Evolutionary conservation across 148 eudicot genomes (phyloP), one percentile per base, ranked within the genome.

Genomic region (Heliamphora exappendiculata): DNA sequence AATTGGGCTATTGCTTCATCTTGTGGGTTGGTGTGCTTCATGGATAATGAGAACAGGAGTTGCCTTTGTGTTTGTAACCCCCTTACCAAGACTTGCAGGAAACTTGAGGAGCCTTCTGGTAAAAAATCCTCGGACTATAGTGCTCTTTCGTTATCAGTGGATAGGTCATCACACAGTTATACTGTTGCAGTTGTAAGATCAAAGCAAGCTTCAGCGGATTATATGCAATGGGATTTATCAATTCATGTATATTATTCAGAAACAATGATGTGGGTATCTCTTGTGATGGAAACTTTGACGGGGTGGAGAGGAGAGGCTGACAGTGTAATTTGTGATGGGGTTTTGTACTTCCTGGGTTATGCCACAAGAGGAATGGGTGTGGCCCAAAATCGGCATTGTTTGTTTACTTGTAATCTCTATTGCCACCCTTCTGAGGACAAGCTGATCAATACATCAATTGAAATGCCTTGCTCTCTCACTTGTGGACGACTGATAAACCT

Each of bases 261-360:
- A 67, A 83, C 88, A 8, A 83, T 78, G 88, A 74, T 28, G 72
- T 95, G 98, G 98, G 74, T 55, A 16, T 84, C 93, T 14, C 76
- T 85, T 31, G 73, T 84, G 75, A 76, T 86, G 0, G 96, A 92
- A 76, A 85, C 87, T 67, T 70, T 92, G 29, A 71, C 78, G 1
- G 94, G 97, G 31, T 92, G 98, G 98, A 82, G 98, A 79, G 92
- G 86, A 3, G 97, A 97, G 45, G 91, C 90, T 37, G 98, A 89
- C 76, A 88, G 97, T 37, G 89, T 94, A 59, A 90, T 94, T 1
- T 90, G 96, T 59, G 80, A 84, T 70, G 91, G 91, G 50, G 78
- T 87, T 39, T 83, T 94, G 45, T 94, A 92, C 86, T 89, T 94
- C 73, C 71, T 94, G 85, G 86, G 90, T 24, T 90, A 92, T 77